A percentile compares a stretch with the other conserved stretches of the same genome.
Evolutionary conservation across 257 asterid genomes (phyloP).

Genomic region (Euphrasia confusa): DNA sequence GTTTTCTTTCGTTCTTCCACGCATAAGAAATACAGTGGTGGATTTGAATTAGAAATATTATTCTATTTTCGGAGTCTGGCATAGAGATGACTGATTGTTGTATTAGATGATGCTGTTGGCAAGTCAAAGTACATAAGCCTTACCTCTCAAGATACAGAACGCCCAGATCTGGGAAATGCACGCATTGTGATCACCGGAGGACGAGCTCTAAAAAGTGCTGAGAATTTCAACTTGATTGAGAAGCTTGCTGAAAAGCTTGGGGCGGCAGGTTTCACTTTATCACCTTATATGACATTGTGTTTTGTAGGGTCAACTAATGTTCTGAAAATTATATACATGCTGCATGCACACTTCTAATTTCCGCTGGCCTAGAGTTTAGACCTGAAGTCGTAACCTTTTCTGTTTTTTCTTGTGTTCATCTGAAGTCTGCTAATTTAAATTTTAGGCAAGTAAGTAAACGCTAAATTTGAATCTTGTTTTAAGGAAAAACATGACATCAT

Average conservation of each 20-base stretch:
- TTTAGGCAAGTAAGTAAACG: background rate
- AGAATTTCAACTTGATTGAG: slow-evolving; percentile 86
- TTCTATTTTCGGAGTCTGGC: slow-evolving; percentile 2
- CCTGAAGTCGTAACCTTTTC: background rate
- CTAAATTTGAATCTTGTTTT: slow-evolving; percentile 17
- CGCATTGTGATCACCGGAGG: slow-evolving; percentile 85
- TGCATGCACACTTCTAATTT: slow-evolving; percentile 14
- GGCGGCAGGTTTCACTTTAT: slow-evolving; percentile 73
- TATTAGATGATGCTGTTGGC: slow-evolving; percentile 60
- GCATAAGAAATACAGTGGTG: slow-evolving; percentile 12
- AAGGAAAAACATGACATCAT: slow-evolving; percentile 10
- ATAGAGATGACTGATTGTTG: slow-evolving; percentile 6
- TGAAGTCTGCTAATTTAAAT: background rate
- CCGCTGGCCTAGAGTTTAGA: slow-evolving; percentile 18
- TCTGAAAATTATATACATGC: slow-evolving; percentile 3
- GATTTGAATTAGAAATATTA: slow-evolving; percentile 11
- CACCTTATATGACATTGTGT: slow-evolving; percentile 7
- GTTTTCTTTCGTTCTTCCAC: slow-evolving; percentile 1
- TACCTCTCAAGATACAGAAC: slow-evolving; percentile 78
- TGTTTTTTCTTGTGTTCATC: background rate
- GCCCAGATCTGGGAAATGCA: slow-evolving; percentile 91
- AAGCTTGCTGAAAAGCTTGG: slow-evolving; percentile 96
- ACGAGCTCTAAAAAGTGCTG: slow-evolving; percentile 87
- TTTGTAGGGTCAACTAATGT: slow-evolving; percentile 7
- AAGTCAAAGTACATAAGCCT: slow-evolving; percentile 65